These are phyloP conservation scores for Scutellaria baicalensis DNA, from an alignment of 257 asterid species.

Conservation along the genomic window DNA sequence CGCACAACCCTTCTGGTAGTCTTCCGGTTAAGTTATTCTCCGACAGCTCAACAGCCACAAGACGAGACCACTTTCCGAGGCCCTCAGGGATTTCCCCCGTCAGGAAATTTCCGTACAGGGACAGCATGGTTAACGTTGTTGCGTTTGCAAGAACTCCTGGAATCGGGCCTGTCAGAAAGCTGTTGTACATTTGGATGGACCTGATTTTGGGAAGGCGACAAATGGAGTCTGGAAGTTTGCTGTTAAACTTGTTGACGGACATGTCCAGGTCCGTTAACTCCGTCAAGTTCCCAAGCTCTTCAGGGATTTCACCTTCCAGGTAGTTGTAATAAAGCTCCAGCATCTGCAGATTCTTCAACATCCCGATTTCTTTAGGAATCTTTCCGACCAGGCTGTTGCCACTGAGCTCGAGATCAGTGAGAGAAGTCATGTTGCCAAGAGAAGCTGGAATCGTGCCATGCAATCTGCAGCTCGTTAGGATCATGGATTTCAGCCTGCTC, in stretches of 20 bases:
- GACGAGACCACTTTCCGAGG: constrained; percentile 53
- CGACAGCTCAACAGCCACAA: constrained; percentile 65
- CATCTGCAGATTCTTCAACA: constrained; percentile 44
- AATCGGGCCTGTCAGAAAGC: constrained; percentile 57
- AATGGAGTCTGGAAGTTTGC: constrained; percentile 64
- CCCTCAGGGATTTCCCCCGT: constrained; percentile 67
- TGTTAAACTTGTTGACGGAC: constrained; percentile 67
- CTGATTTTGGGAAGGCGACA: constrained; percentile 66
- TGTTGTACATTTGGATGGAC: constrained; percentile 72
- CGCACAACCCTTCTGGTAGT: constrained; percentile 61
- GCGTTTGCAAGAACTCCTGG: constrained; percentile 55
- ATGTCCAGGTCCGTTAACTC: constrained; percentile 60
- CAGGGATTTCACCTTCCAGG: constrained; percentile 68
- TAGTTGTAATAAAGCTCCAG: constrained; percentile 85
- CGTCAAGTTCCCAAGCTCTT: constrained; percentile 74
- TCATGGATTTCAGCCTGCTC: constrained; percentile 38
- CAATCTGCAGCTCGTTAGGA: constrained; percentile 54
- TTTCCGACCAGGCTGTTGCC: constrained; percentile 55
- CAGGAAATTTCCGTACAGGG: constrained; percentile 66
- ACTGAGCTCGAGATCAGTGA: constrained; percentile 69
- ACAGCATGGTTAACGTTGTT: constrained; percentile 44
- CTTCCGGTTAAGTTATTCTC: constrained; percentile 70
- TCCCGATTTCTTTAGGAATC: constrained; percentile 57
- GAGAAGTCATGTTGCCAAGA: constrained; percentile 68
- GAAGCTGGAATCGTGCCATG: constrained; percentile 51